Percentiles rank a stretch among this genome's conserved stretches.
Evolutionary conservation across 371 early-diverging fungal species (phyloP).

Genomic region (Mucor plumbeus): DNA sequence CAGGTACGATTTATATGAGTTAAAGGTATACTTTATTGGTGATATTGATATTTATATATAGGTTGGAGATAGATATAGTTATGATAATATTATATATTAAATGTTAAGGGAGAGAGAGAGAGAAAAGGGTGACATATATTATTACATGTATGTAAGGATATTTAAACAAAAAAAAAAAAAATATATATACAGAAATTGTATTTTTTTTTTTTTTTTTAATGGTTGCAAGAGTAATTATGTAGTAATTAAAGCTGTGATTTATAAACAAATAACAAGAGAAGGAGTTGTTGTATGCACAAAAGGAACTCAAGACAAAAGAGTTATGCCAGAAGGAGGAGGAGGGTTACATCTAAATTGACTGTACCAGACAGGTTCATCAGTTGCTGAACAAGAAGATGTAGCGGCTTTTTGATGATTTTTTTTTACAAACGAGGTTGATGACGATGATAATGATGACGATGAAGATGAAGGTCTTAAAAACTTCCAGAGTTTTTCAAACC

Average conservation of each 20-base stretch:
- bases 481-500: conserved; percentile 31
- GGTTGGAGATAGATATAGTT: too few relatives aligned
- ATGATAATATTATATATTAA: too few relatives aligned
- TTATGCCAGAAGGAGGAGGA: conserved; percentile 21
- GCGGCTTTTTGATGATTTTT: not conserved
- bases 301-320: conserved; percentile 3
- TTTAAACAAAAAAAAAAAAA: not conserved
- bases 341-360: conserved; percentile 30
- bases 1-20: not conserved
- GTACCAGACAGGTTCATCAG: conserved; percentile 35
- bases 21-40: not conserved
- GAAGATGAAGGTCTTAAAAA: conserved; percentile 17
- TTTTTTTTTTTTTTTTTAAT: not conserved
- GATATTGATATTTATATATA: not conserved
- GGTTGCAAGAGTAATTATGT: not conserved
- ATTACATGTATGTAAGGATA: too few relatives aligned
- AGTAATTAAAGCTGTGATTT: not conserved
- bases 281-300: not conserved
- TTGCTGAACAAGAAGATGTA: not conserved
- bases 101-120: too few relatives aligned
- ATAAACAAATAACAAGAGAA: not conserved
- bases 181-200: not conserved
- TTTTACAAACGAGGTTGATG: not conserved
- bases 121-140: too few relatives aligned
- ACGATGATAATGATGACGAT: not conserved